Percentiles rank a stretch among this genome's conserved stretches.
Conservation (phyloP, 1,284 basidiomycete species). For the Ceratobasidium papillatum region DNA sequence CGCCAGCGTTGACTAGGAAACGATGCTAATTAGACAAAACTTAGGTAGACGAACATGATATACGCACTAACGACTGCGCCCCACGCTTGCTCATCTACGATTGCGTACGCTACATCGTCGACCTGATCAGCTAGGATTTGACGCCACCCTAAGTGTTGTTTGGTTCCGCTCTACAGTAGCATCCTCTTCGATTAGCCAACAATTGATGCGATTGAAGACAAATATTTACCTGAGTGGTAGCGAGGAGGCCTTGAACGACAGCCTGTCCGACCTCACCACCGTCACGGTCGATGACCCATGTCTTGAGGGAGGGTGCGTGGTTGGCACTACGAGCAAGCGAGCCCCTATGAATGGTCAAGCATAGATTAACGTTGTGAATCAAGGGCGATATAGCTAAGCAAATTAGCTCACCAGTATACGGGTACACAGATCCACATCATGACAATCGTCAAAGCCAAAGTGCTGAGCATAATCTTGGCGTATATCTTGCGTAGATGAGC, state of each 20-base stretch:
- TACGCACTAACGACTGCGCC: conserved; percentile 53
- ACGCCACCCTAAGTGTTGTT: conserved; percentile 51
- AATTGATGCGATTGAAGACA: background rate
- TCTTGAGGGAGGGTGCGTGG: conserved; percentile 50
- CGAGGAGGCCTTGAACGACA: conserved; percentile 19
- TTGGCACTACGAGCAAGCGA: conserved; percentile 40
- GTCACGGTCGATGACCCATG: conserved; percentile 59
- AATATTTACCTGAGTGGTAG: conserved; percentile 10
- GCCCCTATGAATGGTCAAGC: conserved; percentile 22
- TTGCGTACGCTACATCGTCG: conserved; percentile 49
- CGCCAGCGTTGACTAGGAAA: conserved; percentile 51
- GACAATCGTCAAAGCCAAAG: conserved; percentile 39
- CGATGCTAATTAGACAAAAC: conserved; percentile 1
- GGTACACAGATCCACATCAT: conserved; percentile 42
- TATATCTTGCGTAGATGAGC: conserved; percentile 41
- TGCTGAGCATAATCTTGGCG: conserved; percentile 40
- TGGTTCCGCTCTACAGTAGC: conserved; percentile 45
- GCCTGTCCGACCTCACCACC: conserved; percentile 54
- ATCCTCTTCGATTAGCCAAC: conserved; percentile 44
- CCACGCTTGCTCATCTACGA: conserved; percentile 53
- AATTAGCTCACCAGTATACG: conserved; percentile 20
- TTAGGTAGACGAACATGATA: no score
- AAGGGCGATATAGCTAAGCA: background rate
- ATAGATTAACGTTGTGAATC: background rate
- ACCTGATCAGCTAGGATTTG: conserved; percentile 41